Evolutionary conservation across 2,329 filamentous ascomycete species (phyloP), one percentile per base, ranked within the genome.

Genomic region (Pyrenophora teres): DNA sequence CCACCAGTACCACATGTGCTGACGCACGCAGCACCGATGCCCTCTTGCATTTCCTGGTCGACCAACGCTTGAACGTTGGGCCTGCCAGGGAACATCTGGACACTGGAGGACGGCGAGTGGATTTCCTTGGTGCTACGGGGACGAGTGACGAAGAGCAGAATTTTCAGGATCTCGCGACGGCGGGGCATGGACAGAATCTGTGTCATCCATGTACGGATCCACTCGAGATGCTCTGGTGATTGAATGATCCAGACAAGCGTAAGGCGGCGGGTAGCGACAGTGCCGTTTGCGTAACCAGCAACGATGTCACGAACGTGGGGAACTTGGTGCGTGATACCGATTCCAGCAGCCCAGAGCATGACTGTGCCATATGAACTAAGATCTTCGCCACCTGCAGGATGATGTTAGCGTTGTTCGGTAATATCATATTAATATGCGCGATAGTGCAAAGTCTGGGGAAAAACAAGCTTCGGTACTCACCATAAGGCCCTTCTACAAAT

Each of bases 281-380:
- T 92, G 52, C 62, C 87, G 84, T 90, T 76, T 78, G 80, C 79
- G 79, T 84, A 67, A 74, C 78, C 75, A 41, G 73, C 72, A 36
- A 80, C 77, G 15, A 80, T 74, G 52, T 94, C 87, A 48, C 86
- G 87, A 7, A 97, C 83, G 72, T 95, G 96, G 30, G 92, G 90
- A 25, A 97, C 84, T 71, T 96, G 92, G 73, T 97, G 93, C 1
- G 93, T 96, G 75, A 99, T 97, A 56, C 94, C 94, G 4, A 94
- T 92, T 50, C 93, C 90, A 50, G 92, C 92, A 10, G 93, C 92
- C 69, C 97, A 92, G 50, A 99, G 87, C 57, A 99, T 84, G 38
- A 87, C 86, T 37, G 95, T 94, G 33, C 94, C 93, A 74, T 97
- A 97, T 6, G 92, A 97, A 74, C 92, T 87, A 59, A 97, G 86